A percentile compares a stretch with the other conserved stretches of the same genome.
phyloP scores from a whole-genome alignment of 1,284 basidiomycete genomes.

The Coriolopsis trogii region DNA sequence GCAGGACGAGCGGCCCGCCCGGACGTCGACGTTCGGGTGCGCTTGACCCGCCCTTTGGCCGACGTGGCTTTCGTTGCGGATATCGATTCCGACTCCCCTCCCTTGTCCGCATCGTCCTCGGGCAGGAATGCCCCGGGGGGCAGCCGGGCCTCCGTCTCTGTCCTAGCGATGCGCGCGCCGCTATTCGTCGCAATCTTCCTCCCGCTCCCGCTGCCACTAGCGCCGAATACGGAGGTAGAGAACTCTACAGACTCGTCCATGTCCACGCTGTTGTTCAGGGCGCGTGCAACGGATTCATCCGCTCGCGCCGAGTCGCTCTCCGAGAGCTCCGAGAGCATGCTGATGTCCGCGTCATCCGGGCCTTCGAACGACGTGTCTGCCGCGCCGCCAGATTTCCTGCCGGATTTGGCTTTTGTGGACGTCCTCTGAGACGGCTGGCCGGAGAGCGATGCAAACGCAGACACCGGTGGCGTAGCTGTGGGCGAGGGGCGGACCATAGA shows the following conservation, averaged over 20 bases:
- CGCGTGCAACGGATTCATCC: slow-evolving; percentile 13
- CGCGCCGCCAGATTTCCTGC: slow-evolving; percentile 1
- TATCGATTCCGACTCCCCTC: background rate
- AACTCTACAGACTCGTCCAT: slow-evolving; percentile 21
- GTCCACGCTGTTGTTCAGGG: slow-evolving; percentile 12
- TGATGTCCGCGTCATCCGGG: slow-evolving; percentile 24
- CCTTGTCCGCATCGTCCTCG: slow-evolving; percentile 27
- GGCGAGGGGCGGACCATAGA: slow-evolving; percentile 10
- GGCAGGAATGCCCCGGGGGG: slow-evolving; percentile 45
- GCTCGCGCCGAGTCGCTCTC: slow-evolving; percentile 11
- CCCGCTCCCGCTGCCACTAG: slow-evolving; percentile 1
- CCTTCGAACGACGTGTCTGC: slow-evolving; percentile 18
- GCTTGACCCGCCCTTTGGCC: slow-evolving; percentile 7
- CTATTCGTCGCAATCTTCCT: slow-evolving; percentile 9
- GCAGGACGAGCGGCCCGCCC: slow-evolving; percentile 5
- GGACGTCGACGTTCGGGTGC: slow-evolving; percentile 5
- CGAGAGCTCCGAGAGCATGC: slow-evolving; percentile 24
- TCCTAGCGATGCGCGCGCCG: slow-evolving; percentile 18
- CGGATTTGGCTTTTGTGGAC: background rate
- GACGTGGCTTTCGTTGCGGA: slow-evolving; percentile 6
- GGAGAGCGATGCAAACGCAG: slow-evolving; percentile 19
- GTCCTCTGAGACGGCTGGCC: background rate
- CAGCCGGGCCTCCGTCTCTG: slow-evolving; percentile 28
- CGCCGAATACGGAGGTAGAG: slow-evolving; percentile 23
- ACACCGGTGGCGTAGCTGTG: slow-evolving; percentile 1